Percentiles rank a stretch among this genome's conserved stretches.
These are phyloP conservation scores for Yarrowia deformans DNA, from an alignment of 805 yeast species.

Conservation along the genomic window DNA sequence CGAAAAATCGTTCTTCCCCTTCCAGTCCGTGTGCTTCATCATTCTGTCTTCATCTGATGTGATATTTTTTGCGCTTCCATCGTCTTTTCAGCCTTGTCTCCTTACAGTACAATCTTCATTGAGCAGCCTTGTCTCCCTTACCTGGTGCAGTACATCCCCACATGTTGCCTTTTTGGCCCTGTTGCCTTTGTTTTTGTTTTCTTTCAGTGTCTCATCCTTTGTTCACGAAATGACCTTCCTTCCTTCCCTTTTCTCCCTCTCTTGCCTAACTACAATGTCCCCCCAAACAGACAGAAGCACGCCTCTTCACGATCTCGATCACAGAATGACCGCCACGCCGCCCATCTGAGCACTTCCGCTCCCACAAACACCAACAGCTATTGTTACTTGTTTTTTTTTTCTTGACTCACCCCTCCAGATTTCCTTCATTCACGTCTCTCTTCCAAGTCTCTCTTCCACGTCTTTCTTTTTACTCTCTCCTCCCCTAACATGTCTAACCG, in stretches of 20 bases:
- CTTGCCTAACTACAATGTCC: neutral
- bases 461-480: slow-evolving; percentile 10
- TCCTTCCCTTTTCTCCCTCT: neutral
- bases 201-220: neutral
- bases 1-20: too few relatives aligned
- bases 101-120: neutral
- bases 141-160: neutral
- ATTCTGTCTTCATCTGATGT: neutral
- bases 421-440: neutral
- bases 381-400: neutral
- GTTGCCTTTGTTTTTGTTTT: neutral
- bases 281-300: neutral
- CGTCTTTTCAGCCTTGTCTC: too few relatives aligned
- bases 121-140: too few relatives aligned
- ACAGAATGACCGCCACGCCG: neutral
- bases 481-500: slow-evolving; percentile 4
- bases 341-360: too few relatives aligned
- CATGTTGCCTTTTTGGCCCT: neutral
- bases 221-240: neutral
- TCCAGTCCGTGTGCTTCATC: neutral
- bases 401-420: neutral
- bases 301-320: neutral
- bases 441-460: slow-evolving; percentile 2
- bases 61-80: too few relatives aligned
- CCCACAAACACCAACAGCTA: neutral